Base-by-base conservation (phyloP, 1,139 yeast genomes). In the Nakaseomyces kungkrabaensis region DNA sequence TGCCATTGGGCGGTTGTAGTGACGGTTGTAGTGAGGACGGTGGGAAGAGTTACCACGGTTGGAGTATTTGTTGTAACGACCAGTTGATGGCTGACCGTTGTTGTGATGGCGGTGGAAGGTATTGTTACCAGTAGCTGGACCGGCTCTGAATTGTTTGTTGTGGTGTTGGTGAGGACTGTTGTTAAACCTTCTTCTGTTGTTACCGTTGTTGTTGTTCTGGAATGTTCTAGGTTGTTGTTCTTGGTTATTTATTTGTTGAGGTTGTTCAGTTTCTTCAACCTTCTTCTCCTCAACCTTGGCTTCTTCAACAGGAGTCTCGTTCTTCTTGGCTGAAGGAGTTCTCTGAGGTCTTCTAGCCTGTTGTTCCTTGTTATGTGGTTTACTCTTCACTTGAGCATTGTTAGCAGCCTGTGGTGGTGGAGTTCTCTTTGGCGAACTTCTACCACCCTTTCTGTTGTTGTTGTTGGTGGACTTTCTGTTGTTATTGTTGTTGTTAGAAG, bases 1-100 rank as follows among this genome's bases (percentile, higher is more conserved):
- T 45, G 50, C 59, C 54, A 53, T 48, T 46, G 48, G 55, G 47
- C 45, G 48, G 43, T 45, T 47, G 47, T 40, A 48, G 31, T 43
- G 43, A 41, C 48, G 48, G 51, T 54, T 48, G 43, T 50, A 44
- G 31, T 41, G 49, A 29, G 27, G 31, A 33, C 38, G 43, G 37
- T 38, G 42, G 32, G 42, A 34, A 29, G 27, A 38, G 37, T 32
- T 37, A 6, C 29, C 26, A 31, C 48, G 48, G 44, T 37, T 46
- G 31, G 44, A 27, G n/a, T 41, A 29, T 11, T 38, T 46, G 37
- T 38, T 38, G 27, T 24, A 37, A 38, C 37, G 43, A 17, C 43
- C 43, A 10, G 43, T 45, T 25, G 33, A 26, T 36, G 24, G 38
- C 25, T 17, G 47, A 36, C 47, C 45, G 46, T 44, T 48, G 48